A percentile compares a stretch with the other conserved stretches of the same genome.
phyloP scores from a whole-genome alignment of 169 alveolate species.

The Eimeria tenella region DNA sequence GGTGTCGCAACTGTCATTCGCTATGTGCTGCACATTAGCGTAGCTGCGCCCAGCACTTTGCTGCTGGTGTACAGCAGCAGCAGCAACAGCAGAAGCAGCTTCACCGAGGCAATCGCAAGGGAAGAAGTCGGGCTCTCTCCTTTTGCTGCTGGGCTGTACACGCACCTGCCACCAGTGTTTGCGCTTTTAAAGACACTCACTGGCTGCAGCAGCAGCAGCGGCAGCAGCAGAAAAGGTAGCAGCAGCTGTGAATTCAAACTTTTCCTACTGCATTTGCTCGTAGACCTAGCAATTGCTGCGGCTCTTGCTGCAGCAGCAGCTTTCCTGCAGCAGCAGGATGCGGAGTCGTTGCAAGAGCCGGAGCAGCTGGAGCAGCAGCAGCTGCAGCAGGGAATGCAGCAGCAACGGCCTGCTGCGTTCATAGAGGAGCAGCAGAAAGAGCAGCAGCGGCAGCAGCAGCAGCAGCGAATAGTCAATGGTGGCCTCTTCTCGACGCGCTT shows the following conservation, averaged over 20 bases:
- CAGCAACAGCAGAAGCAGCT: conserved; percentile 50
- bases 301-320: conserved; percentile 44
- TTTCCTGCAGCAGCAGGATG: background rate
- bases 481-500: conserved; percentile 3
- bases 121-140: conserved; percentile 27
- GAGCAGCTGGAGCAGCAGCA: conserved; percentile 12
- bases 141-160: conserved; percentile 8
- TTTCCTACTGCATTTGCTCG: background rate
- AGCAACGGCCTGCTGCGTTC: background rate
- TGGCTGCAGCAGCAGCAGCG: conserved; percentile 12
- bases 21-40: background rate
- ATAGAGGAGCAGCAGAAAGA: background rate
- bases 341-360: conserved; percentile 7
- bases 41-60: too few species aligned
- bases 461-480: background rate
- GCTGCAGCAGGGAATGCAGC: conserved; percentile 17
- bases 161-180: background rate
- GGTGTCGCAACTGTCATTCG: background rate
- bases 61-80: conserved; percentile 53
- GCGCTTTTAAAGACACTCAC: background rate
- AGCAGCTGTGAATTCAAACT: background rate
- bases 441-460: conserved; percentile 34
- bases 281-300: conserved; percentile 30
- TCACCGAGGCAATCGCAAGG: background rate
- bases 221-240: conserved; percentile 22